Percentiles rank a stretch among this genome's conserved stretches.
Evolutionary conservation across 2,329 filamentous ascomycete genomes (phyloP).

Genomic region (Curvularia spicifera): DNA sequence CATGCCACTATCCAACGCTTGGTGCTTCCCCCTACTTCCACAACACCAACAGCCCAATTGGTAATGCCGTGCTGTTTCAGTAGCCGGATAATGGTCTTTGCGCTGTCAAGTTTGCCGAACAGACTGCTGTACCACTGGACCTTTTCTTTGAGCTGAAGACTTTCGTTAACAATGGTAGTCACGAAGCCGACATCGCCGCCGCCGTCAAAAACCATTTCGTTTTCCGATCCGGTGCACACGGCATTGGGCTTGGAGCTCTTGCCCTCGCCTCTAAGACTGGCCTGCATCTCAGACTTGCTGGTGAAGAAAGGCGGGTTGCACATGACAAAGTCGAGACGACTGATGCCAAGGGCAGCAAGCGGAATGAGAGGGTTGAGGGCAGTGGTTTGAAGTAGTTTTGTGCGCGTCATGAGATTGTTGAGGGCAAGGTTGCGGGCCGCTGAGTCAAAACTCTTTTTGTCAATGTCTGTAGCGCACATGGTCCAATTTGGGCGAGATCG

Average conservation of each 20-base stretch:
- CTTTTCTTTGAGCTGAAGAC: conserved; percentile 62
- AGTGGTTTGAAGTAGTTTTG: conserved; percentile 66
- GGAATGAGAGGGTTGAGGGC: conserved; percentile 67
- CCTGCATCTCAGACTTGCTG: conserved; percentile 71
- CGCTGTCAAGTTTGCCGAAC: conserved; percentile 79
- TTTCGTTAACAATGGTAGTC: conserved; percentile 72
- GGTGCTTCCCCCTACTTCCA: conserved; percentile 79
- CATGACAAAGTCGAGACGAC: conserved; percentile 80
- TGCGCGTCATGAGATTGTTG: conserved; percentile 70
- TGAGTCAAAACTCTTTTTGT: conserved; percentile 69
- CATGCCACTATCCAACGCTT: conserved; percentile 87
- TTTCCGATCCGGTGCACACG: conserved; percentile 75
- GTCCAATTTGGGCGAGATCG: conserved; percentile 70
- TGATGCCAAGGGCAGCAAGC: conserved; percentile 60
- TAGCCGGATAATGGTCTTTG: conserved; percentile 66
- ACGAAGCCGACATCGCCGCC: conserved; percentile 78
- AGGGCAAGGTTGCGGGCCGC: conserved; percentile 70
- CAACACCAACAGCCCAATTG: conserved; percentile 83
- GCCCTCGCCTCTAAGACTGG: conserved; percentile 61
- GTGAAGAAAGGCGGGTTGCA: conserved; percentile 94
- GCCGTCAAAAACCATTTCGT: conserved; percentile 85
- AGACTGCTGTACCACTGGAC: conserved; percentile 91
- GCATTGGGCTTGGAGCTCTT: conserved; percentile 74
- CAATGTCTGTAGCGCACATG: conserved; percentile 68
- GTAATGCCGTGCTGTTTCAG: conserved; percentile 63